Conservation (phyloP, 2,329 filamentous ascomycete genomes). For the Ceratocystis alfenasii region DNA sequence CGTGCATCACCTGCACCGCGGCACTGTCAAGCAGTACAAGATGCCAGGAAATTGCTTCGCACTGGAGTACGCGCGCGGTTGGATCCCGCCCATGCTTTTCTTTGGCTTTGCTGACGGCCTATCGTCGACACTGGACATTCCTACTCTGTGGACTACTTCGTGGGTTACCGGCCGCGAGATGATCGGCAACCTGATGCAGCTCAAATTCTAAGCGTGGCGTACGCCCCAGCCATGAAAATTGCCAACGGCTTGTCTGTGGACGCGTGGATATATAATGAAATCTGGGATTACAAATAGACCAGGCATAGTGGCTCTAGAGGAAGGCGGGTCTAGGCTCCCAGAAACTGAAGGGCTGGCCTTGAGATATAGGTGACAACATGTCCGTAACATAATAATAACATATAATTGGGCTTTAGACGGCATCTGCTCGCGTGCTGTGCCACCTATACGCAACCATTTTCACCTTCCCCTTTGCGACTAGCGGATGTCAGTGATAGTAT, state of each 20-base stretch:
- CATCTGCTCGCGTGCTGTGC: not conserved
- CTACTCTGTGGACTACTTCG: conserved; percentile 72
- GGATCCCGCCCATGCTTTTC: conserved; percentile 86
- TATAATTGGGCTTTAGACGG: not conserved
- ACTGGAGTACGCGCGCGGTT: conserved; percentile 72
- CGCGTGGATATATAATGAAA: not conserved
- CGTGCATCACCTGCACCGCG: conserved; percentile 60
- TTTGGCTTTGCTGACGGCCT: conserved; percentile 79
- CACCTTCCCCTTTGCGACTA: not conserved
- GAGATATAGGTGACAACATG: not conserved
- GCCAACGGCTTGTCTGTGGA: not conserved
- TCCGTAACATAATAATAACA: not conserved
- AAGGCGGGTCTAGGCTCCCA: not conserved
- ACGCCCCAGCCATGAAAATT: not conserved
- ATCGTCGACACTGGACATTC: conserved; percentile 68
- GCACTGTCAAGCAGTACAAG: conserved; percentile 68
- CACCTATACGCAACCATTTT: not conserved
- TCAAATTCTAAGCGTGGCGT: conserved; percentile 49
- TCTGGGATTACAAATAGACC: not conserved
- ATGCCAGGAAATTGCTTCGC: conserved; percentile 69
- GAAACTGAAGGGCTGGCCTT: no score
- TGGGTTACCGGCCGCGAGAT: conserved; percentile 65
- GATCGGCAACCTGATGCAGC: conserved; percentile 55
- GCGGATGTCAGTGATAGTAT: not conserved
- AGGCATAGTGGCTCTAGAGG: not conserved